Percentiles rank a stretch among this genome's conserved stretches.
phyloP scores from a whole-genome alignment of 2,329 filamentous ascomycete species.

The Dactylonectria macrodidyma region DNA sequence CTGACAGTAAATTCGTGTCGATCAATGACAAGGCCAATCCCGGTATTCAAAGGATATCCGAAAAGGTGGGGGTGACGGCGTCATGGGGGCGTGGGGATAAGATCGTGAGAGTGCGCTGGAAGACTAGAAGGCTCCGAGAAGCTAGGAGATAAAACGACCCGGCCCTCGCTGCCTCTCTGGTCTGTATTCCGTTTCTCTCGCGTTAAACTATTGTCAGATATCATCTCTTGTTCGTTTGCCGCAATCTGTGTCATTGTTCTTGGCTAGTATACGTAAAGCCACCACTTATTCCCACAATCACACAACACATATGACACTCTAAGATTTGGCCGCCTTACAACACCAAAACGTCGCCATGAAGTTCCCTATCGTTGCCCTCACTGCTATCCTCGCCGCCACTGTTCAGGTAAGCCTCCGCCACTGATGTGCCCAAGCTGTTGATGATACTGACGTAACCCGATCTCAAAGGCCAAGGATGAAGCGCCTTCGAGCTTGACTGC shows the following conservation, averaged over 20 bases:
- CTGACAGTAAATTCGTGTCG: background rate
- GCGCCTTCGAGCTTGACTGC: conserved; percentile 5
- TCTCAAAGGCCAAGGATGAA: conserved; percentile 15
- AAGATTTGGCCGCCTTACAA: conserved; percentile 23
- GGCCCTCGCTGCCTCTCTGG: background rate
- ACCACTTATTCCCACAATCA: conserved; percentile 1
- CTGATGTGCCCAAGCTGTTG: background rate
- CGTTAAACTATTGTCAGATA: background rate
- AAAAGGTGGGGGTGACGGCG: conserved; percentile 4
- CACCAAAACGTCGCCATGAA: conserved; percentile 49
- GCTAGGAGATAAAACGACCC: conserved; percentile 19
- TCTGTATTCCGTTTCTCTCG: background rate
- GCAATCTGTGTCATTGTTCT: background rate
- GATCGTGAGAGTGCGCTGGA: conserved; percentile 18
- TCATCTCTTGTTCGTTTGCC: conserved; percentile 6
- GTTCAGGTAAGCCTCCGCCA: conserved; percentile 18
- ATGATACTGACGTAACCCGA: conserved; percentile 2
- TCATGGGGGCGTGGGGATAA: conserved; percentile 23
- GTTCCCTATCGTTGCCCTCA: conserved; percentile 50
- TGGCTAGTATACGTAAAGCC: background rate
- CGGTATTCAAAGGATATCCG: conserved; percentile 4
- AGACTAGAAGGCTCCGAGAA: background rate
- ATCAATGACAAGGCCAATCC: conserved; percentile 7
- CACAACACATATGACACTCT: background rate
- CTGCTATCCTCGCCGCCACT: conserved; percentile 47